Conservation (phyloP, 1,139 yeast species). For the Yamadazyma atlantica region DNA sequence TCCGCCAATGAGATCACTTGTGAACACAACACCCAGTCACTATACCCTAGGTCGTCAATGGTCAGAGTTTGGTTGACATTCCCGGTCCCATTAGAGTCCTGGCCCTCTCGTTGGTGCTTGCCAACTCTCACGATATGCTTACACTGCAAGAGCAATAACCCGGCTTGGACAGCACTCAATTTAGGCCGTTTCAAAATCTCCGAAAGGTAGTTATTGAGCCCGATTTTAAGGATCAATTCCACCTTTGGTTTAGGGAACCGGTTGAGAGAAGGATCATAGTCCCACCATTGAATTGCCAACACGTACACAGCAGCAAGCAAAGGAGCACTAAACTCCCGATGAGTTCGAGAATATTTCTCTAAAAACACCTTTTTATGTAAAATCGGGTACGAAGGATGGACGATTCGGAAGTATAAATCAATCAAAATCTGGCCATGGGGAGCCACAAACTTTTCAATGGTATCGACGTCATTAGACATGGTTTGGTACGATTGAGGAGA, state of each 20-base stretch:
- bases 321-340: slow-evolving; percentile 77
- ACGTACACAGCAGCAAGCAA: slow-evolving; percentile 73
- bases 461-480: slow-evolving; percentile 68
- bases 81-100: slow-evolving; percentile 5
- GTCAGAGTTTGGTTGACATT: slow-evolving; percentile 7
- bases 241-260: slow-evolving; percentile 67
- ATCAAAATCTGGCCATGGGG: slow-evolving; percentile 76
- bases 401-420: slow-evolving; percentile 69
- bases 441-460: slow-evolving; percentile 68
- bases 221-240: slow-evolving; percentile 43
- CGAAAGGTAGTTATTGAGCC: slow-evolving; percentile 60
- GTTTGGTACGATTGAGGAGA: slow-evolving; percentile 60
- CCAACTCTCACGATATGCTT: slow-evolving; percentile 38
- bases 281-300: slow-evolving; percentile 83
- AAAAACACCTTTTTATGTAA: slow-evolving; percentile 73
- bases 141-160: slow-evolving; percentile 66
- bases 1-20: slow-evolving; percentile 85
- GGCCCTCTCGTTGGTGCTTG: slow-evolving; percentile 7
- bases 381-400: slow-evolving; percentile 78
- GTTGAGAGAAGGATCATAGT: slow-evolving; percentile 68
- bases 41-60: slow-evolving; percentile 46
- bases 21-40: slow-evolving; percentile 84
- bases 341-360: slow-evolving; percentile 75
- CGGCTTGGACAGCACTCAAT: slow-evolving; percentile 79
- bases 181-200: slow-evolving; percentile 74